phyloP scores from a whole-genome alignment of 2,329 filamentous ascomycete species.

The Orbilia brochopaga region DNA sequence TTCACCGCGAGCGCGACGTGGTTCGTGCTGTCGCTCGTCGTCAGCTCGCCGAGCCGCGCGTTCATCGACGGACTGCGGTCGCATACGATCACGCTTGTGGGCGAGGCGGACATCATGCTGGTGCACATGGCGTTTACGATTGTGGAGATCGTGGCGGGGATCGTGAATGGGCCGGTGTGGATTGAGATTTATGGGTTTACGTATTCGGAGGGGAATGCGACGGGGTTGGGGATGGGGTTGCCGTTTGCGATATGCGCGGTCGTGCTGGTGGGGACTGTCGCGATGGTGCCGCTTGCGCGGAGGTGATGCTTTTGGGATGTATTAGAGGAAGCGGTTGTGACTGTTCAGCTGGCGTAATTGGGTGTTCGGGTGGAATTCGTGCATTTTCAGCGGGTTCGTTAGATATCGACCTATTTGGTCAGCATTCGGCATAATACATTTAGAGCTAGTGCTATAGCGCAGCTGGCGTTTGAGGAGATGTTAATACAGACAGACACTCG shows the following conservation, averaged over 20 bases:
- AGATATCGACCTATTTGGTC: too few relatives aligned
- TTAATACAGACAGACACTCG: too few relatives aligned
- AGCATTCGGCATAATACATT: too few relatives aligned
- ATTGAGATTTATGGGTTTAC: constrained; percentile 46
- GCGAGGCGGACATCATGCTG: constrained; percentile 43
- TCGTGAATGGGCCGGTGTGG: constrained; percentile 46
- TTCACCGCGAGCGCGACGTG: constrained; percentile 24
- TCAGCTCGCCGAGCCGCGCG: constrained; percentile 31
- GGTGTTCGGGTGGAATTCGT: background rate
- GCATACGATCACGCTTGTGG: constrained; percentile 27
- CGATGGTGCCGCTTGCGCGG: constrained; percentile 26
- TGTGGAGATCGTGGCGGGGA: constrained; percentile 43
- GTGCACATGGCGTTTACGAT: constrained; percentile 47
- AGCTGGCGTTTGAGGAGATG: too few relatives aligned
- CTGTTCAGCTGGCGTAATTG: background rate
- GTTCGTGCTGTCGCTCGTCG: constrained; percentile 29
- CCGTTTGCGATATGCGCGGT: constrained; percentile 42
- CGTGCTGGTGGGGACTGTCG: constrained; percentile 19
- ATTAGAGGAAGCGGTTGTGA: background rate
- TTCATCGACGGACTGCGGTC: constrained; percentile 43
- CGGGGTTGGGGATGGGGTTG: constrained; percentile 43
- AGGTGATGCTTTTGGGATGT: background rate
- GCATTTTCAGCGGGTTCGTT: too few relatives aligned
- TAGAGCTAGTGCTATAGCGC: too few relatives aligned
- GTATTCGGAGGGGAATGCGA: constrained; percentile 42